Conservation (phyloP, 2,329 filamentous ascomycete species). For the Raffaelea albimanens region DNA sequence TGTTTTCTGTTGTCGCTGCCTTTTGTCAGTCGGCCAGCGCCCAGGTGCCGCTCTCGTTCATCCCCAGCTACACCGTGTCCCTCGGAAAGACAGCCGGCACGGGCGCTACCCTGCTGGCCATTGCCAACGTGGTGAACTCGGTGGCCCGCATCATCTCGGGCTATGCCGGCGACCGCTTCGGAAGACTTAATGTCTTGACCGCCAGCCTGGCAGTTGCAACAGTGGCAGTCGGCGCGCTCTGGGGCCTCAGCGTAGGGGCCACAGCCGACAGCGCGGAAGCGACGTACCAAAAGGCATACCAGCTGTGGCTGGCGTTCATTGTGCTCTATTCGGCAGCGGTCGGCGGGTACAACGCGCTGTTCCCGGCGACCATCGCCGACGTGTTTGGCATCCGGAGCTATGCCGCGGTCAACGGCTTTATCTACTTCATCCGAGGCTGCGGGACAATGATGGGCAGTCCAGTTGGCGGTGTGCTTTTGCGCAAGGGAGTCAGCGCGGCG, state of each 20-base stretch:
- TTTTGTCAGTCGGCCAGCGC: conserved; percentile 43
- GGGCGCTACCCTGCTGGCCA: conserved; percentile 33
- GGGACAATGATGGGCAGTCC: conserved; percentile 35
- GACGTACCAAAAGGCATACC: neutral
- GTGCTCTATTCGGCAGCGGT: conserved; percentile 31
- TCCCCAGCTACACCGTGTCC: conserved; percentile 34
- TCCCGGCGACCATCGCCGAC: conserved; percentile 36
- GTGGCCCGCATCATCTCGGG: conserved; percentile 32
- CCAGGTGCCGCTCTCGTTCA: conserved; percentile 35
- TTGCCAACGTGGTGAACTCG: conserved; percentile 35
- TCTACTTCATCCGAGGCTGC: conserved; percentile 32
- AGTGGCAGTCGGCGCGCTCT: conserved; percentile 10
- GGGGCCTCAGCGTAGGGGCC: conserved; percentile 8
- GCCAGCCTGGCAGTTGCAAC: conserved; percentile 7
- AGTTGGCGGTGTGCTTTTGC: conserved; percentile 30
- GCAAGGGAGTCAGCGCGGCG: neutral
- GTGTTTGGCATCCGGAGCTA: conserved; percentile 37
- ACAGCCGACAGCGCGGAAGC: neutral
- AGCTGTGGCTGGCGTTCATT: conserved; percentile 21
- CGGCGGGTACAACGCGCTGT: conserved; percentile 35
- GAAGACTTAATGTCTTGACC: conserved; percentile 37
- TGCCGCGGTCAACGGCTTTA: conserved; percentile 36
- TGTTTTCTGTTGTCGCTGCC: conserved; percentile 81
- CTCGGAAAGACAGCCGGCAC: conserved; percentile 29
- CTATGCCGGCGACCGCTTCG: conserved; percentile 33